A percentile compares a stretch with the other conserved stretches of the same genome.
phyloP scores from a whole-genome alignment of 2,329 filamentous ascomycete species.

The Samsoniella hepiali region DNA sequence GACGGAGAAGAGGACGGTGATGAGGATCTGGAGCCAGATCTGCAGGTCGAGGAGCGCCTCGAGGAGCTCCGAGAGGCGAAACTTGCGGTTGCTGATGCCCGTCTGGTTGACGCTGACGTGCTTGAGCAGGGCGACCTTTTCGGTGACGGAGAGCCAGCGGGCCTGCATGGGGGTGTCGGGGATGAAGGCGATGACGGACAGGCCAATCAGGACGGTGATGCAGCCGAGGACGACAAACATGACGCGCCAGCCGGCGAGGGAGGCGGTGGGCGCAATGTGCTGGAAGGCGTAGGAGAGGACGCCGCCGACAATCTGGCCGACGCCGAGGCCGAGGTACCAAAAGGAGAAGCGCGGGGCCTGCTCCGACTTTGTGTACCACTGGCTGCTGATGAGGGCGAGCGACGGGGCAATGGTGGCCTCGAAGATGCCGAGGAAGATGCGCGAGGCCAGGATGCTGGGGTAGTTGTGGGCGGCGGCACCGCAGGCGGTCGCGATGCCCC shows the following conservation, averaged over 20 bases:
- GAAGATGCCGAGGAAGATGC: constrained; percentile 20
- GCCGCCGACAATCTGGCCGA: constrained; percentile 34
- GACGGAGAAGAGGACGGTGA: constrained; percentile 25
- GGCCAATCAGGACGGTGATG: constrained; percentile 40
- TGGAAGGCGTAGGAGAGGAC: constrained; percentile 31
- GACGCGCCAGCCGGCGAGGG: constrained; percentile 39
- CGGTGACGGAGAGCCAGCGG: constrained; percentile 32
- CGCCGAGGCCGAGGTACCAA: constrained; percentile 19
- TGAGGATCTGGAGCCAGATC: constrained; percentile 17
- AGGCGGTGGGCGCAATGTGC: constrained; percentile 26
- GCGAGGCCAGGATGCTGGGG: constrained; percentile 16
- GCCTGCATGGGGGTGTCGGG: constrained; percentile 48
- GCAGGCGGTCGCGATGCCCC: constrained; percentile 34
- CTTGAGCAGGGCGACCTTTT: constrained; percentile 25
- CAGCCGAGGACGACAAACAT: constrained; percentile 46
- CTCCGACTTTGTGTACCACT: constrained; percentile 20
- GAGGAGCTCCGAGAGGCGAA: constrained; percentile 21
- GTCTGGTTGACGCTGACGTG: constrained; percentile 20
- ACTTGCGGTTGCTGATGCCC: constrained; percentile 12
- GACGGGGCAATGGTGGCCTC: constrained; percentile 19
- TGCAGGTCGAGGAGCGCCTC: constrained; percentile 27
- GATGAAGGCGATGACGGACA: constrained; percentile 37
- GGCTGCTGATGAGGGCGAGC: constrained; percentile 18
- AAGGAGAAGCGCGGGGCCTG: constrained; percentile 20
- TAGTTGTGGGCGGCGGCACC: constrained; percentile 19